A percentile compares a stretch with the other conserved stretches of the same genome.
Evolutionary conservation across 2,329 filamentous ascomycete genomes (phyloP).

Genomic region (Onygenales sp.): DNA sequence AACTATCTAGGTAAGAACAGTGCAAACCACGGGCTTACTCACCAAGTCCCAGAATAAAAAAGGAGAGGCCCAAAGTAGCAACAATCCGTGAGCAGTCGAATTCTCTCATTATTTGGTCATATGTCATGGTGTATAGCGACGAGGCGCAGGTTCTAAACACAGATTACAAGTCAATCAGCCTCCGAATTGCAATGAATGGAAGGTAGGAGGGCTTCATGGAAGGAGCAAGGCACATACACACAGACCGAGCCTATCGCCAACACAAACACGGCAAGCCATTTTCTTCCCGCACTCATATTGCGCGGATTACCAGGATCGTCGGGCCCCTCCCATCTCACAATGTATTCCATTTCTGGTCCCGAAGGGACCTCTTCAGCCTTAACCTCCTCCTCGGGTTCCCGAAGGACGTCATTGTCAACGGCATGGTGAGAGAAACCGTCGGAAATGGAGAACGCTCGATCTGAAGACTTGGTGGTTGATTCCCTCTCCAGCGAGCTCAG

Average conservation of each 20-base stretch:
- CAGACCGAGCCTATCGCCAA: conserved; percentile 66
- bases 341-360: conserved; percentile 41
- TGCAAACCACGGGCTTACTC: conserved; percentile 20
- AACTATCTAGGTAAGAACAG: not conserved
- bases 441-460: conserved; percentile 7
- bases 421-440: conserved; percentile 12
- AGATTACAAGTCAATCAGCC: not conserved
- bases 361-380: conserved; percentile 14
- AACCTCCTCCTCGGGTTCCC: conserved; percentile 14
- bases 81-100: conserved; percentile 63
- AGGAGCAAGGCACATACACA: conserved; percentile 54
- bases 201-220: not conserved
- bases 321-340: conserved; percentile 68
- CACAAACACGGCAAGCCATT: conserved; percentile 72
- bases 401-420: conserved; percentile 17
- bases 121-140: conserved; percentile 82
- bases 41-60: conserved; percentile 71
- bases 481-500: conserved; percentile 1
- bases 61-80: conserved; percentile 69
- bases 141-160: conserved; percentile 62
- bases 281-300: conserved; percentile 54
- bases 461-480: conserved; percentile 5
- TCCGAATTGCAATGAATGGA: not conserved
- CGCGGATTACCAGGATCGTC: conserved; percentile 65
- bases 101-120: conserved; percentile 63